Evolutionary conservation across 1,284 basidiomycete species (phyloP).

Genomic region (Thecaphora thlaspeos): DNA sequence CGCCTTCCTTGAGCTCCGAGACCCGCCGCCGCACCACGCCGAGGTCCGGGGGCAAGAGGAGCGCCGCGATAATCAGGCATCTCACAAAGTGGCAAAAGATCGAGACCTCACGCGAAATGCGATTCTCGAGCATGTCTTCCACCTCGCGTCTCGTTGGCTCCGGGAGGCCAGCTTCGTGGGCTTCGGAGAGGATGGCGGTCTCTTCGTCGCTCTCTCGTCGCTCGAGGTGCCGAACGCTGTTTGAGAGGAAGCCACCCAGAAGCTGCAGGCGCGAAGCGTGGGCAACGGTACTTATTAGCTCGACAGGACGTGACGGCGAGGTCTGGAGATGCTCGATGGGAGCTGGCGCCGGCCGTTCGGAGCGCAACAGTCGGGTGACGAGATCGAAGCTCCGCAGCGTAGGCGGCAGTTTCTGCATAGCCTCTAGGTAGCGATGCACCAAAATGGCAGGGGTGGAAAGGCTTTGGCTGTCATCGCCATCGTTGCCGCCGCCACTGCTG

Average conservation of each 20-base stretch:
- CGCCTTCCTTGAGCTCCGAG: background rate
- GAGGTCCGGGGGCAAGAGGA: constrained; percentile 3
- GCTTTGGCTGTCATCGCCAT: too few relatives aligned
- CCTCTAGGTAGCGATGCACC: background rate
- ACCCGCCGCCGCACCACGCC: background rate
- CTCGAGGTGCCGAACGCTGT: constrained; percentile 1
- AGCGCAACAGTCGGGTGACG: constrained; percentile 2
- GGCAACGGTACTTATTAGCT: constrained; percentile 1
- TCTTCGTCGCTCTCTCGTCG: background rate
- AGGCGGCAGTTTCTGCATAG: background rate
- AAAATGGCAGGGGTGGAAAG: too few relatives aligned
- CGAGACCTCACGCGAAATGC: background rate
- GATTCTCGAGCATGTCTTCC: background rate
- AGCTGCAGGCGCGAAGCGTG: background rate
- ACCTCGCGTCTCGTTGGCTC: constrained; percentile 1
- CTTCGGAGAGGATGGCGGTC: background rate
- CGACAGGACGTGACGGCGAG: background rate
- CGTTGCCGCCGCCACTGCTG: too few relatives aligned
- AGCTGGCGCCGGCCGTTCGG: background rate
- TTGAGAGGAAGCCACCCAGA: constrained; percentile 1
- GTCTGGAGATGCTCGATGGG: background rate
- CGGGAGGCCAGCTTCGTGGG: background rate
- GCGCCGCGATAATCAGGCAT: constrained; percentile 2
- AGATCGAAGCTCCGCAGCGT: constrained; percentile 2
- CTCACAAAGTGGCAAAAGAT: constrained; percentile 3